phyloP scores from a whole-genome alignment of 148 eudicot genomes.

The Oxyria digyna region DNA sequence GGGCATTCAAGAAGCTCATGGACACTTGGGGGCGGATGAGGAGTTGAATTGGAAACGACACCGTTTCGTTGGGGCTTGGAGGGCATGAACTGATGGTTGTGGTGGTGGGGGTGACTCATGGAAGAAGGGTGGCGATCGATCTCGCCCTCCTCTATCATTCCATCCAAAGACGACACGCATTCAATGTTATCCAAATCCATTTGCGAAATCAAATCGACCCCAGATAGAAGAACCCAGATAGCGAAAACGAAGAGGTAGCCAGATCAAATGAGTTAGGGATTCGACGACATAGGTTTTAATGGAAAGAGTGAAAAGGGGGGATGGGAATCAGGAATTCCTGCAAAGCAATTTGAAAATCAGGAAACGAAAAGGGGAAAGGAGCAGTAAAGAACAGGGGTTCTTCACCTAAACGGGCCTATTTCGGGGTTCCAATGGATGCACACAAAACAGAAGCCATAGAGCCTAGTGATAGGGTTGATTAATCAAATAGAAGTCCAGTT shows the following conservation, averaged over 20 bases:
- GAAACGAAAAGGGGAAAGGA: neutral
- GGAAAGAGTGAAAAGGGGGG: neutral
- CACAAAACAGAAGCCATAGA: neutral
- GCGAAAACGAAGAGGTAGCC: neutral
- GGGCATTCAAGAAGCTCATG: slow-evolving; percentile 97
- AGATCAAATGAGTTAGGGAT: neutral
- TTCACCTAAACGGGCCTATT: slow-evolving; percentile 1
- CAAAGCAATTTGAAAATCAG: neutral
- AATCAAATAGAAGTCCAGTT: too few relatives aligned
- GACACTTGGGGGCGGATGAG: slow-evolving; percentile 60
- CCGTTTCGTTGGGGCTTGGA: slow-evolving; percentile 31
- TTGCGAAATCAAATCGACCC: slow-evolving; percentile 6
- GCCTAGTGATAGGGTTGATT: neutral
- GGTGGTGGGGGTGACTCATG: slow-evolving; percentile 12
- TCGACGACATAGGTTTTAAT: neutral
- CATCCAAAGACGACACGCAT: slow-evolving; percentile 53
- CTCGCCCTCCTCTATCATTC: slow-evolving; percentile 46
- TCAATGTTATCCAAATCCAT: slow-evolving; percentile 76
- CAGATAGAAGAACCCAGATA: neutral
- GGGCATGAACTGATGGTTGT: slow-evolving; percentile 35
- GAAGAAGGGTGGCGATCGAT: slow-evolving; percentile 18
- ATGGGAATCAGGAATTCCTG: slow-evolving; percentile 13
- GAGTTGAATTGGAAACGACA: slow-evolving; percentile 11
- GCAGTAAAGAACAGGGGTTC: neutral
- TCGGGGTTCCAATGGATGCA: neutral